Base-by-base conservation (phyloP, 139 green algal genomes). In the Volvox reticuliferus region DNA sequence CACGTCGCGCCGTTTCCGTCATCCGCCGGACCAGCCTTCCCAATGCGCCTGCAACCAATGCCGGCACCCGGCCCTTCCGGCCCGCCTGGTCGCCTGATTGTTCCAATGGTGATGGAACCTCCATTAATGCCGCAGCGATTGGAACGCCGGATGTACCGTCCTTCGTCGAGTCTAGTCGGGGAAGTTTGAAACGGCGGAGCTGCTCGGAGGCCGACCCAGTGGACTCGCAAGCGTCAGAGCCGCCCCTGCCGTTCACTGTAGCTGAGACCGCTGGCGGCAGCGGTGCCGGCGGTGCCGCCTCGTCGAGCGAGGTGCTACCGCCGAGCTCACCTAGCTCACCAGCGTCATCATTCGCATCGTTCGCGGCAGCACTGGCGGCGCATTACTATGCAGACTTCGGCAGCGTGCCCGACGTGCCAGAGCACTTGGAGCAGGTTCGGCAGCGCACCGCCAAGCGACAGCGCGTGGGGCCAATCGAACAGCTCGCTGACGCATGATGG, bases 341-440 rank as follows among this genome's bases (percentile, higher is more conserved):
- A 19, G 17, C 85, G 17, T 71, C 85, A 1, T 89, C 85, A 12
- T 89, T 89, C 18, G 85, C 85, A 24, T 82, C 85, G 0, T 89
- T 89, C 37, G 85, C 85, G 2, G 85, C 85, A 3, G 68, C 85
- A 33, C 85, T 89, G 0, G 85, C 85, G 0, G 85, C 85, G 28
- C 69, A 63, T 0, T 89, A 89, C 69, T 89, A 37, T 61, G 85
- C 71, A 0, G 85, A 89, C 24, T 89, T 69, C 17, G 85, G 85
- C 14, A 44, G 36, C 69, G 71, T 82, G 19, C 85, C 85, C 0
- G 85, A 89, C 44, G 85, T 89, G 36, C 85, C 85, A 19, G 6
- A 26, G 28, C 85, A 89, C 44, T 3, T 89, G 20, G 85, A 89
- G 63, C 65, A 82, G 37, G 26, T 71, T 0, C 85, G 85, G 19